Conservation (phyloP, 2,329 filamentous ascomycete genomes). For the Trichoderma hamatum region DNA sequence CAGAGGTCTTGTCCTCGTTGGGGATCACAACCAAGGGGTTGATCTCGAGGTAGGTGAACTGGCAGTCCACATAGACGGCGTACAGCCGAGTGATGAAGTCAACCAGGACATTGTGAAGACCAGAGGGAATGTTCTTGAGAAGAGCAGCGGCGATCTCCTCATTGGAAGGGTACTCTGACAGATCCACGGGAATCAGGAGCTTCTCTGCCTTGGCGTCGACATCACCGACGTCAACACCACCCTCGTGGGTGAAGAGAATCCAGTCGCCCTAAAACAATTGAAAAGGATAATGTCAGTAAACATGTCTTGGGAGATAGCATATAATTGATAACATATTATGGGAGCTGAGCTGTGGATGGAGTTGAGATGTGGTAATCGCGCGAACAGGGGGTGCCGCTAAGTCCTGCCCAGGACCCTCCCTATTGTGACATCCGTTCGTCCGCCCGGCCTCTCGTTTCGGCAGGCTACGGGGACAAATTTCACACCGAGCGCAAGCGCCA, state of each 20-base stretch:
- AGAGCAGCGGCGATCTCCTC: constrained; percentile 84
- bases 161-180: constrained; percentile 93
- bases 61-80: constrained; percentile 98
- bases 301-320: background rate
- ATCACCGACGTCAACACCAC: constrained; percentile 99
- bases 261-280: constrained; percentile 77
- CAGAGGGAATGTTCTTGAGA: constrained; percentile 90
- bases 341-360: background rate
- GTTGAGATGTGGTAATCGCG: constrained; percentile 10
- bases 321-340: background rate
- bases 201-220: constrained; percentile 99
- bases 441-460: constrained; percentile 34
- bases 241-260: constrained; percentile 99
- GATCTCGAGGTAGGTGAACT: constrained; percentile 99
- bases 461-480: constrained; percentile 33
- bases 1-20: constrained; percentile 88
- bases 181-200: constrained; percentile 94
- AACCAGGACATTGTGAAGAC: constrained; percentile 95
- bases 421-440: constrained; percentile 47
- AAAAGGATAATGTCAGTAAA: constrained; percentile 32
- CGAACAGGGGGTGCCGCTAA: constrained; percentile 25
- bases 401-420: constrained; percentile 31
- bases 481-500: constrained; percentile 19
- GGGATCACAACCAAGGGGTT: constrained; percentile 98
- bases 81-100: constrained; percentile 99